Evolutionary conservation across 2,329 filamentous ascomycete genomes (phyloP), one percentile per base, ranked within the genome.

Genomic region (Fusarium sp.): DNA sequence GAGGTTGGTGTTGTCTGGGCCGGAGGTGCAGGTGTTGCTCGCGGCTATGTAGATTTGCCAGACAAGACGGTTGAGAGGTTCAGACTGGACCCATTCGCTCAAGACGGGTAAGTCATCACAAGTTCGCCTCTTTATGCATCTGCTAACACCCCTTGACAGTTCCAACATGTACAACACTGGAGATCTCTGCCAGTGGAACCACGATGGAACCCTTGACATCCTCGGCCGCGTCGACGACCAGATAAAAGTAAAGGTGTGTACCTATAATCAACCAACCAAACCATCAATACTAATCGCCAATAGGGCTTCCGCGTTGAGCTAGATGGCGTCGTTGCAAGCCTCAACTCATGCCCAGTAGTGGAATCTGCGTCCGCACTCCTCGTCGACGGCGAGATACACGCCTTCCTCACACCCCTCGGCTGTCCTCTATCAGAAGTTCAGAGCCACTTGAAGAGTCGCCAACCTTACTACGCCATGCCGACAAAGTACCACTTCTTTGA

Each of bases 91-190:
- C 85, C 83, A 24, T 91, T 91, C 73, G 73, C 80, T 7, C 83
- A 83, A 60, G 83, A 90, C 69, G 87, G 87, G 86, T 89, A 81
- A 77, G 83, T 76, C 13, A 5, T 41, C 1, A 1, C 20, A 20
- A 31, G 11, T 5, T 5, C 4, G 18, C 7, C 20, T 31, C 18
- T 31, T 37, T 10, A 11, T 22, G 31, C 31, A 16, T 57, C 13
- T 37, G 22, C 31, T 57, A 27, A 58, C 22, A 58, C 18, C 24
- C 20, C 22, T 35, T 58, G 22, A 41, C 27, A 78, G 77, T 2
- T 74, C 72, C 10, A 83, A 82, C 71, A 90, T 91, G 88, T 91
- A 90, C 81, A 89, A 89, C 74, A 91, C 89, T 0, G 89, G 89
- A 3, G 89, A 92, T 72, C 82, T 91, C 9, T 88, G 87, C 27